These are phyloP conservation scores for Kurtzmaniella quercitrusa DNA, from an alignment of 1,139 yeast genomes.

Conservation along the genomic window DNA sequence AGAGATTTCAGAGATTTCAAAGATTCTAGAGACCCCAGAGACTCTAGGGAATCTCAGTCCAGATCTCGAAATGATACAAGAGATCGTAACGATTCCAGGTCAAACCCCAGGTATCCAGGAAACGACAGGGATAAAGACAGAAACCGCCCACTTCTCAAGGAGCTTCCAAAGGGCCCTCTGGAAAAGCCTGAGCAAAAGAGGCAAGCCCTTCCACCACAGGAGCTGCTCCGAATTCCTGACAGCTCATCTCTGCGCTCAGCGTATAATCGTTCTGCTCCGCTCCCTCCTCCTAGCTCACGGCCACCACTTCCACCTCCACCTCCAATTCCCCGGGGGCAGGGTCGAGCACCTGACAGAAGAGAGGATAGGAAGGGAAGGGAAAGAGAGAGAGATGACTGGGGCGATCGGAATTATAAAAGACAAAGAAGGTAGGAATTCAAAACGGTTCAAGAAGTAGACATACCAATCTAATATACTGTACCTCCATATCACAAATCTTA, in stretches of 20 bases:
- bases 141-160: not conserved
- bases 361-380: conserved; percentile 3
- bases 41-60: not conserved
- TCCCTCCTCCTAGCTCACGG: conserved; percentile 16
- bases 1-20: not conserved
- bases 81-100: not conserved
- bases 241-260: conserved; percentile 7
- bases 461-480: no score
- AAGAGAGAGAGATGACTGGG: conserved; percentile 8
- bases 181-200: conserved; percentile 4
- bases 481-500: no score
- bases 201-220: conserved; percentile 17
- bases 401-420: conserved; percentile 19
- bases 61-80: not conserved
- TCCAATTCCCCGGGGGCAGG: conserved; percentile 13
- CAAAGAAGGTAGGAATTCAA: conserved; percentile 19
- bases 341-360: not conserved
- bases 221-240: conserved; percentile 1
- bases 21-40: not conserved
- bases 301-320: conserved; percentile 16
- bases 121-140: not conserved
- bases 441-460: no score
- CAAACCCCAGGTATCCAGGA: not conserved
- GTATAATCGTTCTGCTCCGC: conserved; percentile 5
- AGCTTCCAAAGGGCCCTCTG: not conserved